Percentiles rank a stretch among this genome's conserved stretches.
These are phyloP conservation scores for Podila verticillata DNA, from an alignment of 192 early-diverging fungal species.

Conservation along the genomic window DNA sequence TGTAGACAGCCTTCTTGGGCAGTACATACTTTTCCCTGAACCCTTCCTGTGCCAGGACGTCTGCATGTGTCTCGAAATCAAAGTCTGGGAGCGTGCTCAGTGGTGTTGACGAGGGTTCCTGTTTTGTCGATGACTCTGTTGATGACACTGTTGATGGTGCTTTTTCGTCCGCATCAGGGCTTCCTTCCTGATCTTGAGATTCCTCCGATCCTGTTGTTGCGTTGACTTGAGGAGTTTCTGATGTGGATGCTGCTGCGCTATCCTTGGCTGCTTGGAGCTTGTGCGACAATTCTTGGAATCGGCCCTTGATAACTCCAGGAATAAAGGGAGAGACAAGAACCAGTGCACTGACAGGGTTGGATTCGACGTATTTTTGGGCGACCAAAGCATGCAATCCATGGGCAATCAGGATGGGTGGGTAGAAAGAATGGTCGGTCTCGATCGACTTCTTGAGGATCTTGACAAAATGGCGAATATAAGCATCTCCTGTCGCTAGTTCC, in stretches of 20 bases:
- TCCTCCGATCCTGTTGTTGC: background rate
- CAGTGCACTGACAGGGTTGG: conserved; percentile 52
- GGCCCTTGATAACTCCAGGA: conserved; percentile 17
- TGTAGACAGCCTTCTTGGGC: conserved; percentile 42
- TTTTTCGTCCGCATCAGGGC: background rate
- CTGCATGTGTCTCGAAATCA: conserved; percentile 36
- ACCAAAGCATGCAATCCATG: conserved; percentile 50
- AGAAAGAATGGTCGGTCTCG: conserved; percentile 51
- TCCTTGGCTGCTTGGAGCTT: conserved; percentile 12
- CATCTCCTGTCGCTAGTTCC: conserved; percentile 23
- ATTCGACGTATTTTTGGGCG: conserved; percentile 55
- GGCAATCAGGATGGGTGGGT: conserved; percentile 54
- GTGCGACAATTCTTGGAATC: conserved; percentile 36
- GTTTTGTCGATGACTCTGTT: background rate
- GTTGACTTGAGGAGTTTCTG: background rate
- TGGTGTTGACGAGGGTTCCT: background rate
- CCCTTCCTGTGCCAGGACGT: conserved; percentile 30
- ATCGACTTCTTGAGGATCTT: conserved; percentile 44
- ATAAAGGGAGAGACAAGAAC: conserved; percentile 51
- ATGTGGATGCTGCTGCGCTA: background rate
- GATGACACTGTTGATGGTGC: background rate
- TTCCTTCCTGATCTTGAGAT: background rate
- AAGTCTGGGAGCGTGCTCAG: background rate
- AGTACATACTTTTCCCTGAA: conserved; percentile 40
- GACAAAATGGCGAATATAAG: conserved; percentile 32